These are phyloP conservation scores for Trapa incisa DNA, from an alignment of 345 rosid genomes.

Conservation along the genomic window DNA sequence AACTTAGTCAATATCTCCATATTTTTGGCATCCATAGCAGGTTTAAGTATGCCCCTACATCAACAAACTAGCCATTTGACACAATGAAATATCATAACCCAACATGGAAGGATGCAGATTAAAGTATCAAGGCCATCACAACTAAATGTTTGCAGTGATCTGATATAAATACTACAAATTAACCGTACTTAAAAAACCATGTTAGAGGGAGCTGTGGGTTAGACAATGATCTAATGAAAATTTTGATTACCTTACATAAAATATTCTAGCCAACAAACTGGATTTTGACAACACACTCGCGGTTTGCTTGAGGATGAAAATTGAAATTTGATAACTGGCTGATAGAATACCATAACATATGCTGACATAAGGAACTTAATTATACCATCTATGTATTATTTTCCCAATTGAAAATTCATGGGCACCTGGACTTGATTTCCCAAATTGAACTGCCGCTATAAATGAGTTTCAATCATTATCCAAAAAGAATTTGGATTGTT, in stretches of 20 bases:
- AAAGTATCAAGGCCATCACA: neutral
- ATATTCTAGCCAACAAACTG: neutral
- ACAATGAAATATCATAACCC: neutral
- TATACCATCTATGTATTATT: conserved; percentile 68
- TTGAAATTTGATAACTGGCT: neutral
- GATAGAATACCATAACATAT: neutral
- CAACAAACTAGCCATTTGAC: neutral
- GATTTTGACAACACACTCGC: neutral
- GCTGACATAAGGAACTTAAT: neutral
- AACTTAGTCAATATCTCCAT: conserved; percentile 46
- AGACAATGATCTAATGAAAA: neutral
- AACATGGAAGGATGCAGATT: neutral
- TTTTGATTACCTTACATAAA: neutral
- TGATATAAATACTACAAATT: too few relatives aligned
- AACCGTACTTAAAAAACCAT: too few relatives aligned
- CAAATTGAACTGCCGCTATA: too few relatives aligned
- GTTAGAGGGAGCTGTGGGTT: neutral
- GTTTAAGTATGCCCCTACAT: conserved; percentile 81
- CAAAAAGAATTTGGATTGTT: too few relatives aligned
- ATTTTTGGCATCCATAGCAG: conserved; percentile 61
- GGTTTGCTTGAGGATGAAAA: neutral
- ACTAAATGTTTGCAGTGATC: too few relatives aligned
- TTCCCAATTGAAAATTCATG: conserved; percentile 18
- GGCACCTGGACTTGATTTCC: conserved; percentile 14
- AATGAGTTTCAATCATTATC: neutral